Percentiles rank a stretch among this genome's conserved stretches.
phyloP scores from a whole-genome alignment of 2,329 filamentous ascomycete genomes.

The Penicillium decumbens region DNA sequence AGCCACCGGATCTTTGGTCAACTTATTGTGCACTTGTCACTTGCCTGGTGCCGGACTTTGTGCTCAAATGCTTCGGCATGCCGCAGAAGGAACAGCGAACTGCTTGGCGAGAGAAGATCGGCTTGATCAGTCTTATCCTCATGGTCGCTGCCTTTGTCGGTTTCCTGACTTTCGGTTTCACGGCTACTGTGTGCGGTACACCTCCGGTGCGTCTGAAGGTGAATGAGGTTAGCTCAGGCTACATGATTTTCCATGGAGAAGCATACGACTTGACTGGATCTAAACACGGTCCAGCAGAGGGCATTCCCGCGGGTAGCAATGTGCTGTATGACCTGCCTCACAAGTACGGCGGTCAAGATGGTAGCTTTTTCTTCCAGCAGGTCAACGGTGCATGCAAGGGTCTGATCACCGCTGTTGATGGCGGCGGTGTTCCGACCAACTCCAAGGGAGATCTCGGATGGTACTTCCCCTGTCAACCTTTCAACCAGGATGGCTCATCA shows the following conservation, averaged over 20 bases:
- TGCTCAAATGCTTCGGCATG: constrained; percentile 81
- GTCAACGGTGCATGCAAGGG: constrained; percentile 96
- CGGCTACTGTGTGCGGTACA: constrained; percentile 72
- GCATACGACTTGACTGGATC: constrained; percentile 80
- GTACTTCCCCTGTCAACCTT: constrained; percentile 92
- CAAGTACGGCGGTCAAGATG: constrained; percentile 82
- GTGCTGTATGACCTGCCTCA: constrained; percentile 80
- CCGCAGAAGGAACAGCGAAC: constrained; percentile 78
- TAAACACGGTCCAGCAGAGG: constrained; percentile 71
- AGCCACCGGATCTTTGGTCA: constrained; percentile 86
- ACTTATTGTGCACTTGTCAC: constrained; percentile 91
- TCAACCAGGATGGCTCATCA: constrained; percentile 88
- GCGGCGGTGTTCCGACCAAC: constrained; percentile 71
- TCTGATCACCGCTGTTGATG: constrained; percentile 65
- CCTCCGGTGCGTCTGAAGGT: constrained; percentile 69
- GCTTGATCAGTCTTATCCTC: constrained; percentile 87
- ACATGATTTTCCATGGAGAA: constrained; percentile 93
- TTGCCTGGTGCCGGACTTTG: constrained; percentile 85
- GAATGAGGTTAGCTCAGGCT: constrained; percentile 75
- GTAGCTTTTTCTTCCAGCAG: constrained; percentile 96
- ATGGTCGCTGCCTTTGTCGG: constrained; percentile 83
- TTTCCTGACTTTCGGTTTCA: constrained; percentile 96
- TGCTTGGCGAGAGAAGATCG: constrained; percentile 98
- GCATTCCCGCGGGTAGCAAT: constrained; percentile 70
- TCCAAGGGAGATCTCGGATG: constrained; percentile 71